Base-by-base conservation (phyloP, 2,329 filamentous ascomycete species). In the Ascochyta viciae-villosae region DNA sequence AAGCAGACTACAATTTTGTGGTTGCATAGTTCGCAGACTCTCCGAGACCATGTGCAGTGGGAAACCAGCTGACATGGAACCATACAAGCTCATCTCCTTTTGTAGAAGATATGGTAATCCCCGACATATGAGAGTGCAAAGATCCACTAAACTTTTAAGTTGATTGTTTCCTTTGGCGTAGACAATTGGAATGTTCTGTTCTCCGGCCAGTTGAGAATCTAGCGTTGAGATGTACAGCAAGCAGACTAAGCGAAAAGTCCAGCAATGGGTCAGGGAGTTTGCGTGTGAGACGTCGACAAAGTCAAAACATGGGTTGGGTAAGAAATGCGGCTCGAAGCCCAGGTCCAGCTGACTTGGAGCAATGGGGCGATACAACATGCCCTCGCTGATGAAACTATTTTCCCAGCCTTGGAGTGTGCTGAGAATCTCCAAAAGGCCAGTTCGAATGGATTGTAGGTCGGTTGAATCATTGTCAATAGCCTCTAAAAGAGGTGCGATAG, bases 51-150 rank as follows among this genome's bases (percentile, higher is more conserved):
- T 33, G 6, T 54, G 34, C 16, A 54, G 29, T 10, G 51, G 39
- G 6, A 40, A 54, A 2, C 19, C 39, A 26, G 40, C 45, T 45
- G 45, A 54, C 44, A 49, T 44, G 12, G 51, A 54, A 23, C 51
- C 45, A 16, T 55, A 55, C 3, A 45, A 16, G 34, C 41, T 34
- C 52, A 55, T 50, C 22, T 50, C 27, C 19, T 41, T 41, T 24
- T 54, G 38, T 19, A 54, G 12, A 12, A 54, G 35, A 27, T 37
- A 50, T 1, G 52, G 41, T 16, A 50, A n/a, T 9, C 34, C 46
- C 24, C 19, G 40, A 23, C 45, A 54, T 12, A 54, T 45, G 34
- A 29, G 39, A 9, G 24, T 44, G 29, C 40, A 44, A n/a, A 54
- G 40, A 15, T 27, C n/a, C 23, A 33, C 6, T 12, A 48, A 6